Evolutionary conservation across 495 filamentous ascomycete species (phyloP).

Genomic region (Penicillium antarcticum): DNA sequence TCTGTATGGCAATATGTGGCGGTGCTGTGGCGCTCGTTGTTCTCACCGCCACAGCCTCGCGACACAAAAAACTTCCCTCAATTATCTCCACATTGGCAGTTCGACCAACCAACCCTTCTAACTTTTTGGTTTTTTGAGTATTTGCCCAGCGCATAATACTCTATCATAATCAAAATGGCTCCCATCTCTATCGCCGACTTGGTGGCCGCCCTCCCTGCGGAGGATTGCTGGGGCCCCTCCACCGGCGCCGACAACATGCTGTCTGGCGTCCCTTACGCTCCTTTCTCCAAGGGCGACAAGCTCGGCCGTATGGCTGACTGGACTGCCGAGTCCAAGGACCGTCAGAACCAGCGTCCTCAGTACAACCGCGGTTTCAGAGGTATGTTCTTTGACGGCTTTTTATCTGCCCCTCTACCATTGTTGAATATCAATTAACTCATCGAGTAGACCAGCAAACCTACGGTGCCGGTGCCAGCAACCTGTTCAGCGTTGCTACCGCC

Average conservation of each 20-base stretch:
- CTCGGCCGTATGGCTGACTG: conserved; percentile 98
- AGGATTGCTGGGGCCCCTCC: conserved; percentile 82
- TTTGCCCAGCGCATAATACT: conserved; percentile 11
- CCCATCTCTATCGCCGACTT: conserved; percentile 57
- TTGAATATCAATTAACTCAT: conserved; percentile 1
- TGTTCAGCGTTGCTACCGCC: conserved; percentile 84
- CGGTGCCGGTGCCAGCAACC: conserved; percentile 78
- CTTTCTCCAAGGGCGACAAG: conserved; percentile 98
- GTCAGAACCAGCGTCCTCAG: conserved; percentile 73
- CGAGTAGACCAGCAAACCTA: conserved; percentile 89
- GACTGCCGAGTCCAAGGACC: conserved; percentile 90
- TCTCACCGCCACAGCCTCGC: conserved; percentile 38
- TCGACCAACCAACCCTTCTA: conserved; percentile 11
- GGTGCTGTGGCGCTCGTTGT: conserved; percentile 26
- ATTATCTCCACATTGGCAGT: conserved; percentile 29
- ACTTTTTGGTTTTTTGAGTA: conserved; percentile 14
- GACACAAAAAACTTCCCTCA: conserved; percentile 43
- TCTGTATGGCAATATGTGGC: background rate
- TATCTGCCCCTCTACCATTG: conserved; percentile 4
- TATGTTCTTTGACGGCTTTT: conserved; percentile 33
- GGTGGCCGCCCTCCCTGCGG: conserved; percentile 57
- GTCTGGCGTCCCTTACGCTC: conserved; percentile 92
- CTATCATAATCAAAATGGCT: conserved; percentile 39
- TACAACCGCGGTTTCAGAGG: conserved; percentile 93
- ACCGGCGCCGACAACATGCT: conserved; percentile 78